These are phyloP conservation scores for Bryum argenteum DNA, from an alignment of 225 moss, liverwort and hornwort genomes.

Conservation along the genomic window DNA sequence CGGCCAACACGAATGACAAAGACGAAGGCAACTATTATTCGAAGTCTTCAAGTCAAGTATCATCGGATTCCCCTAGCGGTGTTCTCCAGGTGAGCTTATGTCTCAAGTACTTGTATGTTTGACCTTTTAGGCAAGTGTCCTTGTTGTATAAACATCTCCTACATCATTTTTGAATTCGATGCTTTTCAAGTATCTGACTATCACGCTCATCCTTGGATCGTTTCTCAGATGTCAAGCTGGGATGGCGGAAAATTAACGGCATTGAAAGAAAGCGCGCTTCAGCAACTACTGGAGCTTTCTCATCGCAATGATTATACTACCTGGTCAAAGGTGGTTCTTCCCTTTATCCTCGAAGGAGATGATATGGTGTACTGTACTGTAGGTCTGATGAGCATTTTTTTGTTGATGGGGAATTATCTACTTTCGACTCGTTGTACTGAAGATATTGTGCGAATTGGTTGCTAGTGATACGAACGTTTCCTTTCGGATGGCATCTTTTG, in stretches of 20 bases:
- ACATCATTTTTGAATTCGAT: constrained; percentile 8
- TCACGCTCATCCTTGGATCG: constrained; percentile 11
- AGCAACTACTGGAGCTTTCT: constrained; percentile 64
- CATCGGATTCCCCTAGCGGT: constrained; percentile 45
- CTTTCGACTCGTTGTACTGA: neutral
- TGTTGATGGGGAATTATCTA: neutral
- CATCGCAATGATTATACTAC: constrained; percentile 54
- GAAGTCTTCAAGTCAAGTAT: constrained; percentile 38
- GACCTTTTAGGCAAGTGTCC: constrained; percentile 9
- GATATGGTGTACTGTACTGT: constrained; percentile 5
- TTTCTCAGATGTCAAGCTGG: constrained; percentile 74
- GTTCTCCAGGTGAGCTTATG: constrained; percentile 71
- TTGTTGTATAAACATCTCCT: constrained; percentile 10
- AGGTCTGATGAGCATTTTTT: neutral
- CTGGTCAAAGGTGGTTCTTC: constrained; percentile 71
- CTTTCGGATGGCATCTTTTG: constrained; percentile 8
- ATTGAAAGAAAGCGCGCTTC: constrained; percentile 68
- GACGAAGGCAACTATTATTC: constrained; percentile 46
- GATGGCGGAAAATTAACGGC: constrained; percentile 57
- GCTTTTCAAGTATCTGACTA: constrained; percentile 7
- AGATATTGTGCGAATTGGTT: neutral
- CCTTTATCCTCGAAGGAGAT: neutral
- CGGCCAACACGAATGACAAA: constrained; percentile 39
- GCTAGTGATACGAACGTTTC: constrained; percentile 10
- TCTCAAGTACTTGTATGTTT: neutral